Conservation (phyloP, 352 stramenopile species). For the Pythium biforme region DNA sequence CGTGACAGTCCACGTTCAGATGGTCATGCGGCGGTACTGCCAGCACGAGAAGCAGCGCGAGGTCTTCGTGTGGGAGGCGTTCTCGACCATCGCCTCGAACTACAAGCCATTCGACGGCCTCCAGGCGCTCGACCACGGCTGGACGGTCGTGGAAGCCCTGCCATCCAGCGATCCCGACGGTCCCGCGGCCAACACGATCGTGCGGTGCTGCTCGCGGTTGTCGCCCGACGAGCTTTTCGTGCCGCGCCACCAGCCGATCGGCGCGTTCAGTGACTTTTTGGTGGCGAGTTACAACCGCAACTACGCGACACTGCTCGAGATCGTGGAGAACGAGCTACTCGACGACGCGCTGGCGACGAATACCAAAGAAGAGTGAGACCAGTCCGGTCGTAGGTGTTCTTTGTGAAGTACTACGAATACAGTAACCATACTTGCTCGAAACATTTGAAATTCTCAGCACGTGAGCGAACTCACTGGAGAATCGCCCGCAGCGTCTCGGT, state of each 20-base stretch:
- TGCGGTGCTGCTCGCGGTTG: slow-evolving; percentile 8
- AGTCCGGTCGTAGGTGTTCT: no score
- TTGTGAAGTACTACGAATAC: no score
- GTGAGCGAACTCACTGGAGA: background rate
- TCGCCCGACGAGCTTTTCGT: background rate
- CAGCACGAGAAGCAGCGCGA: background rate
- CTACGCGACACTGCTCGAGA: slow-evolving; percentile 6
- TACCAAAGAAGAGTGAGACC: background rate
- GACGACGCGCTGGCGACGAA: background rate
- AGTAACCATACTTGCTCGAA: no score
- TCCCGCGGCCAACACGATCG: slow-evolving; percentile 1
- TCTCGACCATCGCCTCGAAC: background rate
- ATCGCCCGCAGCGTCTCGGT: background rate
- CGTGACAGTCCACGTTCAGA: slow-evolving; percentile 1
- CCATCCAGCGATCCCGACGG: background rate
- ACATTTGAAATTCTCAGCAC: no score
- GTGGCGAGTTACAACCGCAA: slow-evolving; percentile 14
- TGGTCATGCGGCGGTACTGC: background rate
- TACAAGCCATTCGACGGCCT: background rate
- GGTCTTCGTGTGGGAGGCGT: slow-evolving; percentile 11
- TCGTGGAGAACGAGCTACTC: background rate
- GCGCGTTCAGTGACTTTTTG: background rate
- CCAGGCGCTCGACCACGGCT: slow-evolving; percentile 6
- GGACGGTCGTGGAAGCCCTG: background rate
- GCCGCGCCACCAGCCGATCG: background rate